Conservation (phyloP, 202 grass and related monocot species). For the Brachypodium distachyon region DNA sequence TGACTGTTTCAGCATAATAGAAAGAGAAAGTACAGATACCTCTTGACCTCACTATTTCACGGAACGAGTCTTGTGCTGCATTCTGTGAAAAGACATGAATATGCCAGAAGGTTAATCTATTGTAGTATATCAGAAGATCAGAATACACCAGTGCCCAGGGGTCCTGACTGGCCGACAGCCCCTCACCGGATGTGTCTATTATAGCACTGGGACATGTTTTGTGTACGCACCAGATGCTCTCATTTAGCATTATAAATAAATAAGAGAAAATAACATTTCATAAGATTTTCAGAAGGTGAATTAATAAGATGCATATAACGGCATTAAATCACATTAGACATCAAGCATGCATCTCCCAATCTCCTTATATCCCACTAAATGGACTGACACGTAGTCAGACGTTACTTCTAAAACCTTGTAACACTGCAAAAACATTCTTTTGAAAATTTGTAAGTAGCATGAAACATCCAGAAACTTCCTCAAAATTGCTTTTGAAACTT, state of each 20-base stretch:
- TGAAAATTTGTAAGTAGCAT: no score
- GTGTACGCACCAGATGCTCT: neutral
- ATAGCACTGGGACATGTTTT: neutral
- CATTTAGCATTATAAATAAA: neutral
- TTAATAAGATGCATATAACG: neutral
- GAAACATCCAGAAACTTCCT: neutral
- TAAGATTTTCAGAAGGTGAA: neutral
- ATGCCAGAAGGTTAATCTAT: neutral
- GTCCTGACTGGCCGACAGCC: neutral
- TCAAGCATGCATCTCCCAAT: neutral
- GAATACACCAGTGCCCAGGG: neutral
- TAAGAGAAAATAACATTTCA: neutral
- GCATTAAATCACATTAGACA: neutral
- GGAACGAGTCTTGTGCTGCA: constrained; percentile 49
- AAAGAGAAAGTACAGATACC: constrained; percentile 29
- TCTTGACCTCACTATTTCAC: constrained; percentile 54
- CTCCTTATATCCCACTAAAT: neutral
- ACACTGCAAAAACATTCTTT: neutral
- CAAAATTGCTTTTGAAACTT: neutral
- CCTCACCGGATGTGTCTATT: neutral
- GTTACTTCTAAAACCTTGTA: neutral
- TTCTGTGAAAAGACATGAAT: constrained; percentile 48
- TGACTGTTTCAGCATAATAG: neutral
- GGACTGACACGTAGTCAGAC: neutral
- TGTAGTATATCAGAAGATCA: neutral